Base-by-base conservation (phyloP, 2,329 filamentous ascomycete species). In the Coniochaeta sp. region DNA sequence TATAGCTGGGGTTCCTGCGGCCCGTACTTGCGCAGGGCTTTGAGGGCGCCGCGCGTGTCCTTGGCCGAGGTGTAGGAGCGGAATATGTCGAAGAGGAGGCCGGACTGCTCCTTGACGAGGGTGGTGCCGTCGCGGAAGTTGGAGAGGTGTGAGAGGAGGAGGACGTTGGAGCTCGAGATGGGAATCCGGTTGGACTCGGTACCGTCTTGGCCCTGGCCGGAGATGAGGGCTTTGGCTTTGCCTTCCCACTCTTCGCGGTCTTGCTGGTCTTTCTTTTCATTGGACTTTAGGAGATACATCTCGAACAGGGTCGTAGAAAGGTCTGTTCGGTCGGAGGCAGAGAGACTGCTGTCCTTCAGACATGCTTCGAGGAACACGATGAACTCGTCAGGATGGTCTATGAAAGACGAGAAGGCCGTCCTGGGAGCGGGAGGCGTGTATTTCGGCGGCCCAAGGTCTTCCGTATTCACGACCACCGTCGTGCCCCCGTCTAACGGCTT, bases 291-390 rank as follows among this genome's bases (percentile, higher is more conserved):
- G 9, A 99, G 79, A 70, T 98, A 99, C 89, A 99, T 98, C 73
- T 99, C 96, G 70, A 99, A 98, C 16, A 99, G 74, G 0, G 96
- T 97, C 0, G 93, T 98, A 69, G 95, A 95, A 17, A 99, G 81
- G 72, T 99, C 96, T 1, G 88, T 84, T 64, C 87, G 89, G 70
- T 97, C 90, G 9, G 86, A 82, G 38, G 89, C 47, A 22, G 85
- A 86, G n/a, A 96, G 74, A 24, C 83, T 81, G 22, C 86, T 79
- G 61, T 92, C 88, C 57, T 87, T 78, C 5, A 96, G 83, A 62
- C 93, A 93, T 5, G 92, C 91, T 74, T 99, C 93, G 0, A 99
- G 80, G 70, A 99, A 99, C 17, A 86, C 79, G 63, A 98, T 93
- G 67, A 99, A 98, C 69, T 97, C 88, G 61, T 93, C 85, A 0